Conservation (phyloP, 169 alveolate genomes). For the Plasmodium coatneyi region DNA sequence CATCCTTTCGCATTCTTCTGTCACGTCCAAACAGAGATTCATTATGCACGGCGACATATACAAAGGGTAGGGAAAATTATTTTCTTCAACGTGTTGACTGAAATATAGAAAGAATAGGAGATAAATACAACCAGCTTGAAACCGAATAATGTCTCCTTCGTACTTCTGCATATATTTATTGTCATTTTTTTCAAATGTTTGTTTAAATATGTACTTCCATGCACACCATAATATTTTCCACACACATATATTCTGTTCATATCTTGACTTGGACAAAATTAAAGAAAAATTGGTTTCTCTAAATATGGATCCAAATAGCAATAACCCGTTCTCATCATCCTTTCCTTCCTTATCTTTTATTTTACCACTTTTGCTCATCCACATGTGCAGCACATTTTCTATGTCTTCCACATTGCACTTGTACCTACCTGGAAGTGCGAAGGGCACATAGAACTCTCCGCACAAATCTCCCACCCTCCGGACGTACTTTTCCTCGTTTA, state of each 20-base stretch:
- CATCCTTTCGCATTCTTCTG: slow-evolving; percentile 51
- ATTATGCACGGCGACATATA: slow-evolving; percentile 17
- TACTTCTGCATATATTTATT: slow-evolving; percentile 17
- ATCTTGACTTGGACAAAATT: slow-evolving; percentile 49
- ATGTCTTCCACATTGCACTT: slow-evolving; percentile 51
- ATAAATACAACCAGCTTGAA: slow-evolving; percentile 69
- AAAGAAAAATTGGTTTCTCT: slow-evolving; percentile 63
- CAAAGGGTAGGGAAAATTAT: slow-evolving; percentile 36
- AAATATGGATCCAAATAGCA: slow-evolving; percentile 17
- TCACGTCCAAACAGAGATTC: slow-evolving; percentile 31
- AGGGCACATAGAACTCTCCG: slow-evolving; percentile 41
- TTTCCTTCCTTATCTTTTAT: slow-evolving; percentile 5
- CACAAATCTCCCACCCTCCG: slow-evolving; percentile 65
- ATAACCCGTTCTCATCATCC: slow-evolving; percentile 2
- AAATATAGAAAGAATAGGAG: slow-evolving; percentile 60
- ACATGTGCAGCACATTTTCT: slow-evolving; percentile 36
- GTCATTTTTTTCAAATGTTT: slow-evolving; percentile 24
- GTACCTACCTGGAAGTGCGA: slow-evolving; percentile 52
- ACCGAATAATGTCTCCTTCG: slow-evolving; percentile 14
- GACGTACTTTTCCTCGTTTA: slow-evolving; percentile 14
- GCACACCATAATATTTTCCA: slow-evolving; percentile 72
- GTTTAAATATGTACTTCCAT: slow-evolving; percentile 48
- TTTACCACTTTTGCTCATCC: slow-evolving; percentile 38
- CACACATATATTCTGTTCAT: slow-evolving; percentile 34
- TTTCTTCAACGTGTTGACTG: slow-evolving; percentile 50